These are phyloP conservation scores for Bondarzewia mesenterica DNA, from an alignment of 1,284 basidiomycete genomes.

Conservation along the genomic window DNA sequence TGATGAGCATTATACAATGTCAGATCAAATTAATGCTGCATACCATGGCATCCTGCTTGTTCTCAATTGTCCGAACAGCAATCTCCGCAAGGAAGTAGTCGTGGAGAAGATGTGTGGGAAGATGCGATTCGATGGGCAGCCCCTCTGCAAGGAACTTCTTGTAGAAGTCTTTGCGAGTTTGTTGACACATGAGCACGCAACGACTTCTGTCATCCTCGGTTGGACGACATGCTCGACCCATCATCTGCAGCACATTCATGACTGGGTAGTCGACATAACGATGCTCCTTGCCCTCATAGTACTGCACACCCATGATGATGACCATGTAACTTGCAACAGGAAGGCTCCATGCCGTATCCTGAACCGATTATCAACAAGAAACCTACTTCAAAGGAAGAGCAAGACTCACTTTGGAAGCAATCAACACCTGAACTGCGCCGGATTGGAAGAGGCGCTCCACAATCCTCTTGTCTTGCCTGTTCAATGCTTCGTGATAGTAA, in stretches of 20 bases:
- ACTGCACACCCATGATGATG: constrained; percentile 97
- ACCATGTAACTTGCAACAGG: constrained; percentile 95
- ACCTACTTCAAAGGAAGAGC: neutral
- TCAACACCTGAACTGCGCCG: constrained; percentile 90
- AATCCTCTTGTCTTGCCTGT: constrained; percentile 87
- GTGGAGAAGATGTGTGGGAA: constrained; percentile 81
- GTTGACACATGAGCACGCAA: constrained; percentile 95
- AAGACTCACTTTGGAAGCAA: constrained; percentile 77
- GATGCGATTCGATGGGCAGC: constrained; percentile 93
- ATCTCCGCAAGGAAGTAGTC: constrained; percentile 99
- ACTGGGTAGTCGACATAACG: constrained; percentile 97
- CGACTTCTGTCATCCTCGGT: constrained; percentile 80
- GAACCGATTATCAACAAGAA: constrained; percentile 3
- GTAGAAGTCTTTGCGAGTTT: constrained; percentile 96
- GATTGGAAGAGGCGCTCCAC: constrained; percentile 91
- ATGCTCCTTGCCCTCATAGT: constrained; percentile 92
- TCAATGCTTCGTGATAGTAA: constrained; percentile 92
- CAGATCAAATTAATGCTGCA: constrained; percentile 22
- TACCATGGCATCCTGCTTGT: constrained; percentile 95
- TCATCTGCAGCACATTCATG: constrained; percentile 98
- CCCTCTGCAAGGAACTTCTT: constrained; percentile 98
- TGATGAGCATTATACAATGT: too few relatives aligned
- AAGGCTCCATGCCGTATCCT: constrained; percentile 95
- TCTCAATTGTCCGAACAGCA: constrained; percentile 97
- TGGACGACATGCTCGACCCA: constrained; percentile 92